phyloP scores from a whole-genome alignment of 495 filamentous ascomycete species.

The Cercophora samala region DNA sequence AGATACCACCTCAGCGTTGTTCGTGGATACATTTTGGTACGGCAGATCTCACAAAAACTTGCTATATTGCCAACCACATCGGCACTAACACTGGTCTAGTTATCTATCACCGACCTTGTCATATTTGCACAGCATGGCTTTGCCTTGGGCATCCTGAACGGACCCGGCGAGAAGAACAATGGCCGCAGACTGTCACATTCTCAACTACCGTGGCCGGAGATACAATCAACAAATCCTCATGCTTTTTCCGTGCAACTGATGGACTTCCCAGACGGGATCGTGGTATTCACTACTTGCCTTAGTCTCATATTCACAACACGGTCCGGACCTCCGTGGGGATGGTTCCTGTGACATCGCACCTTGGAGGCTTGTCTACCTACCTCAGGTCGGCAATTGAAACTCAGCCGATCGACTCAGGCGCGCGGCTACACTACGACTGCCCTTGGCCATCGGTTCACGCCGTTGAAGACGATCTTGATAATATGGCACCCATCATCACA shows the following conservation, averaged over 20 bases:
- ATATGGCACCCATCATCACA: too few species aligned
- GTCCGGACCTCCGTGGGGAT: constrained; percentile 11
- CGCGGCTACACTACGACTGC: constrained; percentile 1
- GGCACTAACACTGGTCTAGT: neutral
- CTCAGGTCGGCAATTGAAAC: constrained; percentile 8
- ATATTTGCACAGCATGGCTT: too few species aligned
- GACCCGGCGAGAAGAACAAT: constrained; percentile 1
- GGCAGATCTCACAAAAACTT: neutral
- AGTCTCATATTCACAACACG: neutral
- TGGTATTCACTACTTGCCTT: neutral
- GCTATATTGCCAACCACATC: constrained; percentile 4
- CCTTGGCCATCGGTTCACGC: too few species aligned
- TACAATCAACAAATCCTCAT: neutral
- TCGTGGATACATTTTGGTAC: neutral
- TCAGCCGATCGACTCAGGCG: constrained; percentile 1
- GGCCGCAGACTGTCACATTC: neutral
- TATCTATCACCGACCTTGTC: neutral
- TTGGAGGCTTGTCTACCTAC: neutral
- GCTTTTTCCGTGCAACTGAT: neutral
- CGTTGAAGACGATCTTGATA: too few species aligned
- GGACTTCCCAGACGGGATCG: neutral
- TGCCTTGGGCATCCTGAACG: neutral
- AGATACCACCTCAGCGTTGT: neutral
- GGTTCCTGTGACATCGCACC: constrained; percentile 1
- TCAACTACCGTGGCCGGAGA: neutral